Base-by-base conservation (phyloP, 768 basidiomycete genomes). In the Lenzites betulinus region DNA sequence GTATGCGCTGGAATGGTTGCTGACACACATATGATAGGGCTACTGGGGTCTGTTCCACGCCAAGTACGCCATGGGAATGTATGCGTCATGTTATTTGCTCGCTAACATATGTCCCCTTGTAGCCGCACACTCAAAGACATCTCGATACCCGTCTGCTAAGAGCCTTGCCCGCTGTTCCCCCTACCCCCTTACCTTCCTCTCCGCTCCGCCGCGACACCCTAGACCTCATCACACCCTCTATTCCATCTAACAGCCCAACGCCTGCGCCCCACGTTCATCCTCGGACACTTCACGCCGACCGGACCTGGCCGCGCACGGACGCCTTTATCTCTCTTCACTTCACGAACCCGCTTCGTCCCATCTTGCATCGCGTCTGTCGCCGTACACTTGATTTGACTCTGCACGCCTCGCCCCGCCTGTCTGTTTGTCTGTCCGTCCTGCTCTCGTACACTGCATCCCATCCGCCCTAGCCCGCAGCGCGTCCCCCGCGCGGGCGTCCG, bases 81-180 rank as follows among this genome's bases (percentile, higher is more conserved):
- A 48, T 20, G 11, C 13, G 8, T 25, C 13, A 28, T n/a, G n/a
- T n/a, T n/a, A n/a, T n/a, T 42, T n/a, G 49, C 47, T 36, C 30
- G 15, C 30, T 39, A 25, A 23, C 57, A 71, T 44, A 73, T 47
- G 73, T 73, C 46, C 42, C 56, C 52, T 39, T 28, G 12, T 43
- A 92, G 89, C 74, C 84, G 84, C 65, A 86, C 83, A 23, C 79
- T 92, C 68, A 92, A 93, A 76, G 77, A 78, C 66, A 75, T 93
- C 70, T 87, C 78, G 20, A 82, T 93, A 54, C 89, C 90, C 6
- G 66, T 74, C 47, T 93, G 92, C 71, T 63, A 23, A 58, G 39
- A 48, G 9, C 1, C 12, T 8, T n/a, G n/a, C n/a, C n/a, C n/a
- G n/a, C n/a, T n/a, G n/a, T n/a, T n/a, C n/a, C 22, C 44, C 44